Evolutionary conservation across 306 rosid genomes (phyloP), one percentile per base, ranked within the genome.

Genomic region (Fagus crenata): DNA sequence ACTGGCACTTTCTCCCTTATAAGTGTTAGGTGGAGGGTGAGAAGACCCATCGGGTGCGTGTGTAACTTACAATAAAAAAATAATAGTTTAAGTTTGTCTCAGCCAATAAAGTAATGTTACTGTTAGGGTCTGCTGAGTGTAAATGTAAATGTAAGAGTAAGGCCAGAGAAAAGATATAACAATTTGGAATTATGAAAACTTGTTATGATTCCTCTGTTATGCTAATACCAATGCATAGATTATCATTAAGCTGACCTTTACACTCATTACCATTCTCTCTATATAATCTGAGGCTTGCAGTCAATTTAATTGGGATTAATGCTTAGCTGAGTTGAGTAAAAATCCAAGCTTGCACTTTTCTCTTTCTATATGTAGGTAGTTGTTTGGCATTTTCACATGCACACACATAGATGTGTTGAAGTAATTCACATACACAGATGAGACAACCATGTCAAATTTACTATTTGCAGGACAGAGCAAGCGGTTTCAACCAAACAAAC

Each of bases 401-500:
- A 1, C 32, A 1, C 53, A 3, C 35, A 41, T 7, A 68, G 4
- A 40, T 68, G 72, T 49, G 18, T 68, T 40, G 6, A 22, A 68
- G 11, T 43, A 39, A 31, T 28, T 28, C 3, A 31, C 71, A 59
- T 4, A 59, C 53, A 41, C 53, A 46, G 37, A 53, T 14, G 71
- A 74, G 61, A 53, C 56, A 60, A 69, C 69, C 41, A 14, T 28
- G 8, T 74, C 69, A 54, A 78, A 77, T 81, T 77, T 71, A 36
- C 55, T 74, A 41, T 81, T 54, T 87, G 76, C 90, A 94, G 98
- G 97, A 85, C 95, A 85, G 79, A 89, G 90, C 95, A 92, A 81
- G 90, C 92, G 98, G 32, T 78, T 94, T 80, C 98, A 94, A 78
- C 97, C 98, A 75, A 89, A 87, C 75, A 90, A 87, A 49, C 98